phyloP scores from a whole-genome alignment of 495 filamentous ascomycete genomes.

The Aspergillus ellipticus region DNA sequence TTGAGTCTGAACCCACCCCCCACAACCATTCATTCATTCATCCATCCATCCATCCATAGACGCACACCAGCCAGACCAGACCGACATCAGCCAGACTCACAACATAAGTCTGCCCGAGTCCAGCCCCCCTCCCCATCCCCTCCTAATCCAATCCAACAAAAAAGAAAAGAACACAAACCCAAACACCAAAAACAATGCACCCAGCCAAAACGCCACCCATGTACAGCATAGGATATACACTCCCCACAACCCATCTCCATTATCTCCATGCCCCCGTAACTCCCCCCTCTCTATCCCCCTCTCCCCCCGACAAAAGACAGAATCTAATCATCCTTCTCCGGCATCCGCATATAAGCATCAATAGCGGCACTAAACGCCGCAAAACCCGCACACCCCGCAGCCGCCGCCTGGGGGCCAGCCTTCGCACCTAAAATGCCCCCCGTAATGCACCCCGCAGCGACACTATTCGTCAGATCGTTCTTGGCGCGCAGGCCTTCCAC shows the following conservation, averaged over 20 bases:
- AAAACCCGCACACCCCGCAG: slow-evolving; percentile 87
- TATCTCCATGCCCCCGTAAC: too few species aligned
- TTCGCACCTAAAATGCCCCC: slow-evolving; percentile 80
- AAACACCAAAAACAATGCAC: slow-evolving; percentile 5
- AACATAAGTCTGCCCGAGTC: too few species aligned
- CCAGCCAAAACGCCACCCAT: not conserved
- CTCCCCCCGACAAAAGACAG: not conserved
- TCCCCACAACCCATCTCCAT: too few species aligned
- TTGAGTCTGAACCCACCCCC: not conserved
- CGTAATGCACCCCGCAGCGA: slow-evolving; percentile 84
- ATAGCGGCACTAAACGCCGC: slow-evolving; percentile 94
- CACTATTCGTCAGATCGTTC: slow-evolving; percentile 88
- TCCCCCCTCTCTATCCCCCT: not conserved
- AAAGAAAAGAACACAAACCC: slow-evolving; percentile 2
- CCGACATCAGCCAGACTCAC: not conserved
- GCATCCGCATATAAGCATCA: slow-evolving; percentile 82
- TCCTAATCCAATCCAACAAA: too few species aligned
- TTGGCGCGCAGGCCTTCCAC: slow-evolving; percentile 89
- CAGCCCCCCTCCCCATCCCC: too few species aligned
- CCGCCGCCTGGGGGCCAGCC: slow-evolving; percentile 87
- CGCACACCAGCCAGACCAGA: too few species aligned
- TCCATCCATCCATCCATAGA: too few species aligned
- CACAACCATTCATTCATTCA: too few species aligned
- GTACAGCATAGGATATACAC: not conserved
- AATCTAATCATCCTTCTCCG: slow-evolving; percentile 25